phyloP scores from a whole-genome alignment of 805 yeast genomes.

The Candida morakotiae region DNA sequence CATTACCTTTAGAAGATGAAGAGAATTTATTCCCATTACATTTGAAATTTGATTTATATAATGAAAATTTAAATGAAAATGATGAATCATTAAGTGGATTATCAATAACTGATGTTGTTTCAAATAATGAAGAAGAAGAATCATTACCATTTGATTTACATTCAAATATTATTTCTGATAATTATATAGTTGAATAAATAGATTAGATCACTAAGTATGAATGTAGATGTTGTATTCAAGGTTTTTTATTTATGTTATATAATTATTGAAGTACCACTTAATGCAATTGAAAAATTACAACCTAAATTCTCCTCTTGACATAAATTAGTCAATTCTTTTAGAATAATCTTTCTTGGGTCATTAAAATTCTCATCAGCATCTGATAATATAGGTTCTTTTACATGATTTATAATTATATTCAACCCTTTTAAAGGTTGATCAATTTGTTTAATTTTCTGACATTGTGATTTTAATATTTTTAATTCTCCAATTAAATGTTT shows the following conservation, averaged over 20 bases:
- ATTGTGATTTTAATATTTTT: slow-evolving; percentile 14
- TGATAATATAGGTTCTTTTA: slow-evolving; percentile 41
- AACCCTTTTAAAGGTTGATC: slow-evolving; percentile 38
- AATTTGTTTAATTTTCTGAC: slow-evolving; percentile 5
- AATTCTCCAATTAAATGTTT: slow-evolving; percentile 57
- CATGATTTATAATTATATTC: slow-evolving; percentile 45
- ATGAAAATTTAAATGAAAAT: slow-evolving; percentile 37
- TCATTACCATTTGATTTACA: slow-evolving; percentile 69
- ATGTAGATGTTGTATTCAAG: too few relatives aligned
- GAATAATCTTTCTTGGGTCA: slow-evolving; percentile 59
- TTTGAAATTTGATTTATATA: slow-evolving; percentile 52
- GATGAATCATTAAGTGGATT: slow-evolving; percentile 60
- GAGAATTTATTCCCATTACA: slow-evolving; percentile 87
- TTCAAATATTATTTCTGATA: slow-evolving; percentile 54
- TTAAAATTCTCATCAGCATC: slow-evolving; percentile 18
- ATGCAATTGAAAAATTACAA: slow-evolving; percentile 46
- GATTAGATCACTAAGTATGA: not conserved
- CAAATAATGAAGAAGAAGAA: slow-evolving; percentile 45
- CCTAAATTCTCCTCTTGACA: slow-evolving; percentile 36
- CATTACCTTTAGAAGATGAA: slow-evolving; percentile 77
- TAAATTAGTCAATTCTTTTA: slow-evolving; percentile 44
- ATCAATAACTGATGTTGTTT: slow-evolving; percentile 55
- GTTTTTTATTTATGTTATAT: slow-evolving; percentile 9
- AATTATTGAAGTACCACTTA: slow-evolving; percentile 48
- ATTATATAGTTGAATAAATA: slow-evolving; percentile 41